Evolutionary conservation across 2,329 filamentous ascomycete genomes (phyloP).

Genomic region (Penicillium capsulatum): DNA sequence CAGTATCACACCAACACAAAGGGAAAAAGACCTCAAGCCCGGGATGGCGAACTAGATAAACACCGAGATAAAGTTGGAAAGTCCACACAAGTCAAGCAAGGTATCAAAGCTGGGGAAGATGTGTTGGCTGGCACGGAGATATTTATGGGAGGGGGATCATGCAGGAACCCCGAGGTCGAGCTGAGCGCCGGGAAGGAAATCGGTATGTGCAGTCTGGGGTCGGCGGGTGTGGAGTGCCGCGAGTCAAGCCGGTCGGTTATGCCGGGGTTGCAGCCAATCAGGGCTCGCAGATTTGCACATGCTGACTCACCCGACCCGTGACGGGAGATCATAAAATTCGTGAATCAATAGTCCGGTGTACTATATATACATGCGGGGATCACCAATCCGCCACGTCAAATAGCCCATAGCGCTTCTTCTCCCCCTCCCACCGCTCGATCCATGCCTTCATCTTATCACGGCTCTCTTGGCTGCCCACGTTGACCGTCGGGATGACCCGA

Average conservation of each 20-base stretch:
- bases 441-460: slow-evolving; percentile 64
- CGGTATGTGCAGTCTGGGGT: slow-evolving; percentile 19
- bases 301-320: no score
- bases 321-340: no score
- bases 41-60: background rate
- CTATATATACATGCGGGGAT: slow-evolving; percentile 2
- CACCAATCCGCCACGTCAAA: slow-evolving; percentile 46
- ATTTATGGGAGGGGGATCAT: slow-evolving; percentile 15
- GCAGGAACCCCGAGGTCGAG: slow-evolving; percentile 21
- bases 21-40: slow-evolving; percentile 1
- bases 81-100: no score
- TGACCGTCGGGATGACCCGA: slow-evolving; percentile 89
- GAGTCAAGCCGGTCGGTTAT: slow-evolving; percentile 15
- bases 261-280: slow-evolving; percentile 5
- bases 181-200: slow-evolving; percentile 16
- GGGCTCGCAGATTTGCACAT: slow-evolving; percentile 2
- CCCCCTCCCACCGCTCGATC: slow-evolving; percentile 61
- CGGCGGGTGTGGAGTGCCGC: slow-evolving; percentile 3
- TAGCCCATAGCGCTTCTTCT: slow-evolving; percentile 60
- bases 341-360: background rate
- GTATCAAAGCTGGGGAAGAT: no score
- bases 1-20: background rate
- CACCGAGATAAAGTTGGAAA: no score
- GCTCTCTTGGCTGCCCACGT: slow-evolving; percentile 63
- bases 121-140: slow-evolving; percentile 1